Evolutionary conservation across 2,329 filamentous ascomycete genomes (phyloP), one percentile per base, ranked within the genome.

Genomic region (Aspergillus bombycis): DNA sequence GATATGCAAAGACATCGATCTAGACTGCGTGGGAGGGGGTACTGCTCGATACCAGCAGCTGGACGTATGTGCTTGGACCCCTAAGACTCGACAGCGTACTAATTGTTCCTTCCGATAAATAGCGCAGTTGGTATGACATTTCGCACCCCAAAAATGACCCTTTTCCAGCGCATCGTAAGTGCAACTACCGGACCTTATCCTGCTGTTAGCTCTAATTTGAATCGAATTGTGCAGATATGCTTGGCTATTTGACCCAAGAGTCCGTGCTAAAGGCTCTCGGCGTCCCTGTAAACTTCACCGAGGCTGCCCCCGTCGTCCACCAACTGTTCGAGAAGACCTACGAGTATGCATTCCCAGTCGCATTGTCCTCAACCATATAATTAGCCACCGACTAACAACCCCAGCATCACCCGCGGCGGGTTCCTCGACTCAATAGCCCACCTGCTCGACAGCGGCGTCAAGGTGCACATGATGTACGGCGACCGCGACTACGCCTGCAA

Each of bases 201-300:
- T 5, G 10, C 9, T n/a, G 2, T 21, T 14, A 0, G 1, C n/a
- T 36, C 14, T 30, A 10, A 30, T 19, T 1, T 10, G 12, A 32
- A 16, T n/a, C 19, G 3, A 36, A 16, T 36, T 23, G 16, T 0
- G 76, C 80, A 10, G 86, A 84, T 73, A 84, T 83, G 70, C 71
- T 81, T 9, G 85, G 84, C 2, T 90, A 82, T 72, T 78, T 90
- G 41, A 87, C 85, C 69, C 82, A 86, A 64, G 77, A 81, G 3
- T 82, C 83, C 68, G 84, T 89, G 0, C 86, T 89, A 69, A 72
- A 75, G 2, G 85, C 84, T 0, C 80, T 90, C 1, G 88, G 88
- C 6, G 83, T 87, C 0, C 85, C 85, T 0, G 73, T 89, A n/a
- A 89, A 89, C 72, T 89, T 82, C 77, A 85, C 85, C 0, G 71